These are phyloP conservation scores for Candida loeiensis DNA, from an alignment of 805 yeast genomes.

Conservation along the genomic window DNA sequence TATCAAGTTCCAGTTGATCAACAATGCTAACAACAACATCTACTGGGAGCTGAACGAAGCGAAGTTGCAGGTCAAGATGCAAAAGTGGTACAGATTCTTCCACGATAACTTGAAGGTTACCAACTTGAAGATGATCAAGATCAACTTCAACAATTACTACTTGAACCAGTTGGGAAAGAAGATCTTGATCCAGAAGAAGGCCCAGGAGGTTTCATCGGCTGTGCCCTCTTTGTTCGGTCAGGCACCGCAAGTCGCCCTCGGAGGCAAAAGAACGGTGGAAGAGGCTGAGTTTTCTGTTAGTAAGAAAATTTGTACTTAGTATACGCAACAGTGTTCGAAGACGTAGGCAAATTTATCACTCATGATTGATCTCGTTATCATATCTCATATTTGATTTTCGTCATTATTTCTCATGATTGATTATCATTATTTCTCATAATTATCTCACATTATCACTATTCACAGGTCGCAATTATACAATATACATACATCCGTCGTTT, in stretches of 20 bases:
- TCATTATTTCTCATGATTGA: no score
- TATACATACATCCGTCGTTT: constrained; percentile 68
- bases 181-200: constrained; percentile 18
- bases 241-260: not conserved
- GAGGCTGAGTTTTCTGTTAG: not conserved
- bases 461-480: constrained; percentile 12
- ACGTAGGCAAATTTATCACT: no score
- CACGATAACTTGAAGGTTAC: constrained; percentile 18
- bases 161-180: constrained; percentile 28
- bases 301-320: constrained; percentile 5
- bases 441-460: not conserved
- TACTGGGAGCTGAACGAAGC: constrained; percentile 23
- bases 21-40: constrained; percentile 15
- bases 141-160: constrained; percentile 28
- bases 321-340: not conserved
- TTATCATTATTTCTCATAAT: no score
- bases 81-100: constrained; percentile 29
- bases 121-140: constrained; percentile 21
- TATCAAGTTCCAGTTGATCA: constrained; percentile 32
- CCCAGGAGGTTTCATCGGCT: constrained; percentile 8
- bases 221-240: constrained; percentile 2
- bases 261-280: constrained; percentile 10
- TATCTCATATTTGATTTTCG: no score
- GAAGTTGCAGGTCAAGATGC: constrained; percentile 20
- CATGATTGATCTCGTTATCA: no score